Percentiles rank a stretch among this genome's conserved stretches.
These are phyloP conservation scores for Cydonia oblonga DNA, from an alignment of 331 rosid species.

Conservation along the genomic window DNA sequence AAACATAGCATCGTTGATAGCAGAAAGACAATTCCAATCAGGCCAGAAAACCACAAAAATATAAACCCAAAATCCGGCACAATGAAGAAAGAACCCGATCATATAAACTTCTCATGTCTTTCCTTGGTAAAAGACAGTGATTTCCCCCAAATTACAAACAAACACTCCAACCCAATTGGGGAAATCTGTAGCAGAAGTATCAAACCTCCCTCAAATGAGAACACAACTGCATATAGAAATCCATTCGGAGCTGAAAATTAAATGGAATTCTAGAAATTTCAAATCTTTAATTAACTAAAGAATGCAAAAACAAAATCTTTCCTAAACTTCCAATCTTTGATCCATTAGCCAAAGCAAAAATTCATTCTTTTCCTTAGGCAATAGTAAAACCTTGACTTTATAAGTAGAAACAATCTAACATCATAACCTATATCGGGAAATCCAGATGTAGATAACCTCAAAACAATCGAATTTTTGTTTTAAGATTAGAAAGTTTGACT, in stretches of 20 bases:
- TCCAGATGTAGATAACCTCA: slow-evolving; percentile 20
- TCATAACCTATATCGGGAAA: slow-evolving; percentile 7
- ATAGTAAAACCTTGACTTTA: neutral
- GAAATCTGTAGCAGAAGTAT: slow-evolving; percentile 19
- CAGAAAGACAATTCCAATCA: slow-evolving; percentile 2
- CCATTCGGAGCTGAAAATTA: slow-evolving; percentile 20
- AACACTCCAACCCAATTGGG: slow-evolving; percentile 18
- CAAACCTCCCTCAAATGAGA: slow-evolving; percentile 14
- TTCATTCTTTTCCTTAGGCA: neutral
- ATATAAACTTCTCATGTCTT: slow-evolving; percentile 12
- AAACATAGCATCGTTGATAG: slow-evolving; percentile 23
- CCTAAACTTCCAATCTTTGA: neutral
- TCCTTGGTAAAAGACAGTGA: slow-evolving; percentile 21
- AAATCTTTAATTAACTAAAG: neutral
- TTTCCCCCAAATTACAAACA: slow-evolving; percentile 11
- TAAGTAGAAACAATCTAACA: neutral
- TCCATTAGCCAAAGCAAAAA: neutral
- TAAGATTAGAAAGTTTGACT: slow-evolving; percentile 37
- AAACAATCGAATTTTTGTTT: slow-evolving; percentile 5
- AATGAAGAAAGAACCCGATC: slow-evolving; percentile 15
- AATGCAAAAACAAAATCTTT: neutral
- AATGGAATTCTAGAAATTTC: neutral
- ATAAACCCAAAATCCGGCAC: slow-evolving; percentile 21
- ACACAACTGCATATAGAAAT: slow-evolving; percentile 24
- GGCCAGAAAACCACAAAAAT: slow-evolving; percentile 11